Conservation (phyloP, 2,329 filamentous ascomycete species). For the Lachnellula hyalina region DNA sequence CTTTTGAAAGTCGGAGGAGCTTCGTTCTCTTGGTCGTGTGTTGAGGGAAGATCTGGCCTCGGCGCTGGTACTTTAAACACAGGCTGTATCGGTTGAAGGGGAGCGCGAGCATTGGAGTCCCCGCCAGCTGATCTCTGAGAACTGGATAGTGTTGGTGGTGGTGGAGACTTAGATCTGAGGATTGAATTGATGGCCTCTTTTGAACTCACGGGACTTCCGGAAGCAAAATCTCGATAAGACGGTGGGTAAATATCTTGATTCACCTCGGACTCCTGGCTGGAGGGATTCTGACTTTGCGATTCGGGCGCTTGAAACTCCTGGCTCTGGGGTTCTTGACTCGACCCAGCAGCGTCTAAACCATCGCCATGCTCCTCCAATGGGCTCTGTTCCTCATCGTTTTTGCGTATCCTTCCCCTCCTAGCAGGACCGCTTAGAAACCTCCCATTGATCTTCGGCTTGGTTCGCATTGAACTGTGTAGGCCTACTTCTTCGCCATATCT, state of each 20-base stretch:
- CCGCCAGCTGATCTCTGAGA: conserved; percentile 29
- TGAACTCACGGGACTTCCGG: conserved; percentile 30
- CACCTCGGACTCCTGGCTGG: conserved; percentile 23
- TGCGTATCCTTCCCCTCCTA: conserved; percentile 63
- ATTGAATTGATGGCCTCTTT: conserved; percentile 19
- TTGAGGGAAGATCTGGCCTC: conserved; percentile 53
- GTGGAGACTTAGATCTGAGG: conserved; percentile 27
- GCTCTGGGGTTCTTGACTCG: conserved; percentile 28
- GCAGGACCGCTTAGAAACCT: conserved; percentile 70
- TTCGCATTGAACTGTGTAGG: conserved; percentile 67
- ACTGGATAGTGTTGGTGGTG: conserved; percentile 23
- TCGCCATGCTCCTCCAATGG: conserved; percentile 31
- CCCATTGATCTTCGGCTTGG: conserved; percentile 64
- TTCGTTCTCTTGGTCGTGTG: conserved; percentile 81
- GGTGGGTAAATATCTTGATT: conserved; percentile 31
- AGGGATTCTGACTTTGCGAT: conserved; percentile 26
- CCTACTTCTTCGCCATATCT: conserved; percentile 59
- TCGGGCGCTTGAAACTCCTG: conserved; percentile 23
- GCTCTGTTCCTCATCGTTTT: conserved; percentile 42
- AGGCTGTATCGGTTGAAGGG: conserved; percentile 40
- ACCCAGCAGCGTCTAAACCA: conserved; percentile 26
- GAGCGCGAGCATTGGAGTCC: conserved; percentile 37
- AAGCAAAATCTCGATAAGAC: conserved; percentile 34
- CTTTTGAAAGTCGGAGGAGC: conserved; percentile 63
- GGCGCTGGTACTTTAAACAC: conserved; percentile 53